Evolutionary conservation across 768 basidiomycete species (phyloP).

Genomic region (Amanita rubescens): DNA sequence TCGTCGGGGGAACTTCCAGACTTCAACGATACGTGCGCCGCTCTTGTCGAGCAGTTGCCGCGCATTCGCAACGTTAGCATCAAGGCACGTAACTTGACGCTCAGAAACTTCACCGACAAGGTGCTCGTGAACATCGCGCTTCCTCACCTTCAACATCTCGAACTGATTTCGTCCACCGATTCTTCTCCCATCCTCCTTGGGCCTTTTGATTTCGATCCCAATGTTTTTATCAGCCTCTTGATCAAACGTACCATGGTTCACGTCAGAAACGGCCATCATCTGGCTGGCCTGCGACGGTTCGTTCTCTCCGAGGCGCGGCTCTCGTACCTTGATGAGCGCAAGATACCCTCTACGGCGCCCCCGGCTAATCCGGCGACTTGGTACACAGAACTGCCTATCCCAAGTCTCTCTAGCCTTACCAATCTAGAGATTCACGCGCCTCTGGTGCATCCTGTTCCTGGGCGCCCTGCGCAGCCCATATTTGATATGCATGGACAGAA

Average conservation of each 20-base stretch:
- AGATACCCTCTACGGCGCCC: not conserved
- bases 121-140: not conserved
- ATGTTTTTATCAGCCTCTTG: not conserved
- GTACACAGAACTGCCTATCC: conserved; percentile 1
- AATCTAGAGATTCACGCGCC: conserved; percentile 3
- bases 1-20: conserved; percentile 5
- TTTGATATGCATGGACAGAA: not conserved
- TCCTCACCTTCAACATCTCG: conserved; percentile 1
- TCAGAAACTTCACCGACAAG: conserved; percentile 2
- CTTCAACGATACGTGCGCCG: conserved; percentile 1
- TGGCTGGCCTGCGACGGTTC: not conserved
- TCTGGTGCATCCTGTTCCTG: conserved; percentile 6
- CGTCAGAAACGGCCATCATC: not conserved
- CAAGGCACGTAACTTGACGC: conserved; percentile 1
- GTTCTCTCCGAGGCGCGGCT: not conserved
- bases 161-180: not conserved
- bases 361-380: not conserved
- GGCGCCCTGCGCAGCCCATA: not conserved
- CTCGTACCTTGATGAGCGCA: conserved; percentile 4
- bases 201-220: conserved; percentile 4
- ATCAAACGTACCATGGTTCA: conserved; percentile 4
- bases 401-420: not conserved
- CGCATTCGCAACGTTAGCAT: not conserved
- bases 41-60: not conserved
- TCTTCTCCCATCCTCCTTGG: not conserved